Evolutionary conservation across 805 yeast genomes (phyloP), one percentile per base, ranked within the genome.

Genomic region (Starmerella gropengiesseri): DNA sequence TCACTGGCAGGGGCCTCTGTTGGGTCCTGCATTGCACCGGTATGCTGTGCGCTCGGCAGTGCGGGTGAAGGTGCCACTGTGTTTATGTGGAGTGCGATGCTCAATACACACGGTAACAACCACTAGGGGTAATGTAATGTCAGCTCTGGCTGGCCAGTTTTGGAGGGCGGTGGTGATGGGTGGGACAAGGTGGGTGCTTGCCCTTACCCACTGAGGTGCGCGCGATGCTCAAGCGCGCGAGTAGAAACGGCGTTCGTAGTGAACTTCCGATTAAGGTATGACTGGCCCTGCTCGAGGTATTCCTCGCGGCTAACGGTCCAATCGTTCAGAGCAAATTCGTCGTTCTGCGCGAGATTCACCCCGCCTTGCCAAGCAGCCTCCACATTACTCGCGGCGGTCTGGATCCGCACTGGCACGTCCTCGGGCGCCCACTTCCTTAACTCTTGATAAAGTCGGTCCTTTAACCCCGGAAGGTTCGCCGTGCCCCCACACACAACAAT

Each of bases 401-500:
- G 49, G 1, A 66, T 54, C 9, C 60, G 44, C 17, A 67, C 45
- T 1, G 43, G 42, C 8, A 47, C 45, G 16, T 54, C 60, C 16
- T 54, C 55, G 1, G 71, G 71, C 4, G 61, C 60, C 31, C 54
- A 51, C 1, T 56, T 39, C 19, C 56, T 51, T 12, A 67, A 47
- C 30, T 67, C 71, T 1, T 31, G 13, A 6, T 37, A 32, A 2
- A 91, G 58, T 41, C 98, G 64, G 8, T 70, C 64, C 32, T 69
- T 67, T 48, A 82, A 78, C 31, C 86, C 84, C 0, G 78, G 74
- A 11, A 91, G 55, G 38, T 77, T 74, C 39, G 83, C 70, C 14
- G 78, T 78, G 0, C 98, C 98, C 0, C 99, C 98, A 1, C 77
- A 74, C 9, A 86, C 65, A 16, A 76, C 75, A 12, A 91, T 74